Evolutionary conservation across 2,329 filamentous ascomycete species (phyloP).

Genomic region (Sporothrix pallida): DNA sequence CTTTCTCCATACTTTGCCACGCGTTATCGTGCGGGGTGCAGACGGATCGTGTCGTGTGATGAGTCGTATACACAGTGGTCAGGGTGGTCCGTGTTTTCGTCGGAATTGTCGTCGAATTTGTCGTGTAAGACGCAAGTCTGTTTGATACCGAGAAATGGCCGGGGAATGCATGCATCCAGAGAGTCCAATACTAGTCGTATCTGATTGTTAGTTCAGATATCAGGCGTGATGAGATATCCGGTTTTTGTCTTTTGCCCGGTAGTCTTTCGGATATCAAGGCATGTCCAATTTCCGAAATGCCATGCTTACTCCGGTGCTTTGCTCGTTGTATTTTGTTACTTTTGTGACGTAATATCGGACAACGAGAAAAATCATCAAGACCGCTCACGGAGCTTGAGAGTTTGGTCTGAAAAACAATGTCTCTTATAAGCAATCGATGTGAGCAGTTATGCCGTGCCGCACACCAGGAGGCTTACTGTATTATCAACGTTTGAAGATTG

Average conservation of each 20-base stretch:
- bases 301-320: not conserved
- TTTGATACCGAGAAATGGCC: not conserved
- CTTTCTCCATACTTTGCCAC: slow-evolving; percentile 14
- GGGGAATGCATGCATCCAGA: not conserved
- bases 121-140: not conserved
- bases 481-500: not conserved
- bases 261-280: not conserved
- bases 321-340: not conserved
- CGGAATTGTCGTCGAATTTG: not conserved
- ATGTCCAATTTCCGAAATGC: not conserved
- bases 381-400: not conserved
- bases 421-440: not conserved
- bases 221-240: not conserved
- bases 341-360: slow-evolving; percentile 18
- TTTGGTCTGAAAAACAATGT: not conserved
- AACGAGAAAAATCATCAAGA: not conserved
- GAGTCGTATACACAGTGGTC: not conserved
- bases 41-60: not conserved
- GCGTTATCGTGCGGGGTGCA: not conserved
- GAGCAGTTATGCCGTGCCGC: not conserved
- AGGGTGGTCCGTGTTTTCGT: not conserved
- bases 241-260: not conserved
- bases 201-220: not conserved
- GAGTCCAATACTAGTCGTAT: not conserved
- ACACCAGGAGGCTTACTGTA: not conserved